Evolutionary conservation across 2,329 filamentous ascomycete genomes (phyloP).

Genomic region (Lasiodiplodia hormozganensis): DNA sequence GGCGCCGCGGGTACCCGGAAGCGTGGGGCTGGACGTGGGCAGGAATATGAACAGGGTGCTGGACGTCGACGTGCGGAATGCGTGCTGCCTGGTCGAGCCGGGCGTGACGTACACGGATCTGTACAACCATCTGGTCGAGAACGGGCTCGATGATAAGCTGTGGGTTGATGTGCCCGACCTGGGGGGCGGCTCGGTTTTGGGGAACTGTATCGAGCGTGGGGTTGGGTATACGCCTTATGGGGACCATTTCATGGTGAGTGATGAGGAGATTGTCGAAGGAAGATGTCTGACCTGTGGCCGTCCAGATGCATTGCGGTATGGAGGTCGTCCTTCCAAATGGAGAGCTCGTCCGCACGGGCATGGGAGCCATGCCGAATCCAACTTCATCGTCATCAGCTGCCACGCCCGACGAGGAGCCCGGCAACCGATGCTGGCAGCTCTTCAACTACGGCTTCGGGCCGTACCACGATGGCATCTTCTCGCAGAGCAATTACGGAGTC

Average conservation of each 20-base stretch:
- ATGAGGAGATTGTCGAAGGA: constrained; percentile 39
- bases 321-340: constrained; percentile 54
- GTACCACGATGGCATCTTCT: constrained; percentile 47
- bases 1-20: constrained; percentile 54
- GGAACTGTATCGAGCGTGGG: constrained; percentile 45
- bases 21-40: constrained; percentile 56
- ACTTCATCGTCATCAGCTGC: constrained; percentile 19
- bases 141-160: constrained; percentile 37
- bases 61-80: constrained; percentile 48
- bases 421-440: constrained; percentile 39
- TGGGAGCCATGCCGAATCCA: constrained; percentile 46
- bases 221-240: constrained; percentile 46
- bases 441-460: constrained; percentile 48
- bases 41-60: constrained; percentile 51
- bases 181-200: constrained; percentile 44
- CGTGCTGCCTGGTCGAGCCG: constrained; percentile 53
- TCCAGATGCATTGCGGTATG: constrained; percentile 39
- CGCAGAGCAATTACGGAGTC: constrained; percentile 46
- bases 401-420: constrained; percentile 30
- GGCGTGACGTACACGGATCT: constrained; percentile 58
- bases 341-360: constrained; percentile 49
- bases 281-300: not conserved
- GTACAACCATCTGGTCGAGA: constrained; percentile 50
- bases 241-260: constrained; percentile 51
- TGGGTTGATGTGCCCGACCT: constrained; percentile 53